A percentile compares a stretch with the other conserved stretches of the same genome.
phyloP scores from a whole-genome alignment of 2,329 filamentous ascomycete species.

The Aspergillus japonicus region DNA sequence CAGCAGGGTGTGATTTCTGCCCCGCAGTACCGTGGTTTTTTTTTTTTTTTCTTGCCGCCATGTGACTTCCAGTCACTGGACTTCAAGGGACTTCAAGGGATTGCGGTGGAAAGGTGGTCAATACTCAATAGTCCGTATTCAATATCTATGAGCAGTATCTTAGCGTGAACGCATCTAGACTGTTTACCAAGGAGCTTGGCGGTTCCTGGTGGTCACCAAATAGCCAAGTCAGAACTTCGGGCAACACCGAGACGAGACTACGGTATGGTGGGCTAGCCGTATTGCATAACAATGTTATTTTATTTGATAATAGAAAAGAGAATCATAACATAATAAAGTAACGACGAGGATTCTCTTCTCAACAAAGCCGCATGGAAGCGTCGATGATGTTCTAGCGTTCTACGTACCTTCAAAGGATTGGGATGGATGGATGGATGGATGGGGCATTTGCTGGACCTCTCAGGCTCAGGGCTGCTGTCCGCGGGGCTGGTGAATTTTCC shows the following conservation, averaged over 20 bases:
- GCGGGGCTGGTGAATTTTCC: neutral
- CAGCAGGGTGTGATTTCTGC: neutral
- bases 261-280: neutral
- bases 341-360: neutral
- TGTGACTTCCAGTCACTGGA: too few relatives aligned
- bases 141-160: too few relatives aligned
- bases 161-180: neutral
- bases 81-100: too few relatives aligned
- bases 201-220: neutral
- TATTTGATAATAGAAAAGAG: neutral
- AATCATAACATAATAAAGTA: neutral
- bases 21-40: neutral
- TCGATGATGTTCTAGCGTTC: neutral
- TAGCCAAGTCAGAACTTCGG: neutral
- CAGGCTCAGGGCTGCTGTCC: too few relatives aligned
- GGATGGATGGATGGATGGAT: neutral
- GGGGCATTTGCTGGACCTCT: neutral
- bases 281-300: neutral
- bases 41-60: too few relatives aligned
- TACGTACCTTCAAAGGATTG: neutral
- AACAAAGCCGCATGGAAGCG: neutral
- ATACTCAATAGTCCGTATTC: neutral
- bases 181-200: neutral
- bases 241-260: neutral
- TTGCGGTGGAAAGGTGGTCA: neutral